phyloP scores from a whole-genome alignment of 2,329 filamentous ascomycete species.

The Penicillium glabrum region DNA sequence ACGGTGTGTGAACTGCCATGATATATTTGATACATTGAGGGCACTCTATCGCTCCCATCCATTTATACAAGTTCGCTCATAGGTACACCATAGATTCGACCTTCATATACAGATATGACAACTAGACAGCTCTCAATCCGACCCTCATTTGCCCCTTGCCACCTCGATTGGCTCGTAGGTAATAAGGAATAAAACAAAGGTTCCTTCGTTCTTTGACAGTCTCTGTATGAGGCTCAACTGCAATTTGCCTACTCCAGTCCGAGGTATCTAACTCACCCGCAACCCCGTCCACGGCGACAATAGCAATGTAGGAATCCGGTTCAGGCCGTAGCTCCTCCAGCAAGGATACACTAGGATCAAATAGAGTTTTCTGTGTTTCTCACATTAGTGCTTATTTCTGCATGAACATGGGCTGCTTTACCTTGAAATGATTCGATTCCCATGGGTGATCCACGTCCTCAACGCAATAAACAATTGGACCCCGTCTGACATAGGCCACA shows the following conservation, averaged over 20 bases:
- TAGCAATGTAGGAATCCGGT: constrained; percentile 14
- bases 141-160: constrained; percentile 58
- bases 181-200: constrained; percentile 56
- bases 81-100: background rate
- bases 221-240: constrained; percentile 15
- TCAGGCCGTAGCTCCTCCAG: constrained; percentile 11
- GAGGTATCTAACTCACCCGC: constrained; percentile 29
- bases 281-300: constrained; percentile 14
- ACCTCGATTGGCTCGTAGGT: constrained; percentile 55
- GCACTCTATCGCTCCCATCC: too few species aligned
- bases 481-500: constrained; percentile 56
- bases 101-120: background rate
- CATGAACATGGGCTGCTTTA: background rate
- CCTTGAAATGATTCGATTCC: constrained; percentile 51
- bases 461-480: constrained; percentile 61
- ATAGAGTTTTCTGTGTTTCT: constrained; percentile 8
- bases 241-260: constrained; percentile 24
- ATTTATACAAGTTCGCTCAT: too few species aligned
- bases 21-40: too few species aligned
- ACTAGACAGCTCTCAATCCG: background rate
- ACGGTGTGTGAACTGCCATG: too few species aligned
- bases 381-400: background rate
- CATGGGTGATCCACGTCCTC: constrained; percentile 60
- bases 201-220: constrained; percentile 25
- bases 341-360: constrained; percentile 11